Percentiles rank a stretch among this genome's conserved stretches.
phyloP scores from a whole-genome alignment of 2,329 filamentous ascomycete species.

The Hypocrella siamensis region DNA sequence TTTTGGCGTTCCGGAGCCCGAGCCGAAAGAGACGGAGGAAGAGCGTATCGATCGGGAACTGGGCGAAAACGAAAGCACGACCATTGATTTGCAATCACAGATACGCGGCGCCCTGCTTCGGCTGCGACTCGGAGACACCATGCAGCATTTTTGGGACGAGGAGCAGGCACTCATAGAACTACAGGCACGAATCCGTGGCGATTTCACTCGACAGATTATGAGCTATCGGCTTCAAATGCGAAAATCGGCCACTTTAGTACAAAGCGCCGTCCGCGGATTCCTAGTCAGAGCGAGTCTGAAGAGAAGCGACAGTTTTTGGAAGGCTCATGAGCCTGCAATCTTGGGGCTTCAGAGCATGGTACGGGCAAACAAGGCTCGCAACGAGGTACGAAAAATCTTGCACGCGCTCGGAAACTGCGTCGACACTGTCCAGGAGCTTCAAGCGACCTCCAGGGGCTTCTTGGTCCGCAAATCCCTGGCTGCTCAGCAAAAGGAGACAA shows the following conservation, averaged over 20 bases:
- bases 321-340: slow-evolving; percentile 54
- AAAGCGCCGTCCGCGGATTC: slow-evolving; percentile 64
- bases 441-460: slow-evolving; percentile 51
- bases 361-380: slow-evolving; percentile 49
- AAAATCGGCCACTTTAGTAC: slow-evolving; percentile 61
- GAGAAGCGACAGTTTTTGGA: slow-evolving; percentile 51
- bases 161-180: slow-evolving; percentile 68
- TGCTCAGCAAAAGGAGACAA: slow-evolving; percentile 40
- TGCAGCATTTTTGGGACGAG: slow-evolving; percentile 81
- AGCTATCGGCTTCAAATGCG: slow-evolving; percentile 74
- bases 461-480: slow-evolving; percentile 42
- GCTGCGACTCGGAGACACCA: slow-evolving; percentile 60
- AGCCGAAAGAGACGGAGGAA: slow-evolving; percentile 78
- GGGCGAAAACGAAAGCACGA: slow-evolving; percentile 53
- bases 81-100: slow-evolving; percentile 76
- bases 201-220: slow-evolving; percentile 71
- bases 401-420: slow-evolving; percentile 46
- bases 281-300: slow-evolving; percentile 50
- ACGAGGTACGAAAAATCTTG: slow-evolving; percentile 38
- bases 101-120: slow-evolving; percentile 67
- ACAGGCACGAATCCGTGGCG: slow-evolving; percentile 75
- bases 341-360: slow-evolving; percentile 70
- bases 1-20: slow-evolving; percentile 66
- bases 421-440: slow-evolving; percentile 49
- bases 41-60: slow-evolving; percentile 75